Percentiles rank a stretch among this genome's conserved stretches.
phyloP scores from a whole-genome alignment of 2,329 filamentous ascomycete species.

The Hypoxylon sp. region DNA sequence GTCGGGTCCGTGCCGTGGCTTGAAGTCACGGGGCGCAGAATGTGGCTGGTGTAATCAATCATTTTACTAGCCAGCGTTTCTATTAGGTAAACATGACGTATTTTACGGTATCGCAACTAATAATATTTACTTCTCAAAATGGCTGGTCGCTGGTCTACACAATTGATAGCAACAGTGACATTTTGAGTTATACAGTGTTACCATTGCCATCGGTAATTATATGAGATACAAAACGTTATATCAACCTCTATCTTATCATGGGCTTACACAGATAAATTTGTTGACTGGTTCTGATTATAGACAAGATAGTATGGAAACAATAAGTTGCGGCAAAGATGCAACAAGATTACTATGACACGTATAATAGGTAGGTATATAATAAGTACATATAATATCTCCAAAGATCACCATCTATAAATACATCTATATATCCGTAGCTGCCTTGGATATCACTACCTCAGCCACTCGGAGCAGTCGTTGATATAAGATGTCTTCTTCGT shows the following conservation, averaged over 20 bases:
- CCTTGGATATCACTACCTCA: background rate
- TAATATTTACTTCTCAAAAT: no score
- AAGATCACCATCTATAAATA: background rate
- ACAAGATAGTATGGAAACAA: background rate
- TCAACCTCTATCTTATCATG: background rate
- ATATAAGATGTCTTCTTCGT: background rate
- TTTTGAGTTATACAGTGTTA: no score
- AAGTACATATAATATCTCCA: background rate
- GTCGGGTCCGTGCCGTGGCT: conserved; percentile 29
- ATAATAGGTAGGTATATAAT: no score
- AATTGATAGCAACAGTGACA: no score
- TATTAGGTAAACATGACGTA: conserved; percentile 30
- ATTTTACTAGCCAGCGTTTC: no score
- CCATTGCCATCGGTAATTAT: no score
- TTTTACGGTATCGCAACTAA: background rate
- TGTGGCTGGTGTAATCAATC: conserved; percentile 29
- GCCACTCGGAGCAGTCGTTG: background rate
- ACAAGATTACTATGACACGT: background rate
- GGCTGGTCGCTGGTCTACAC: no score
- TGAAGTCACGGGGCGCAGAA: conserved; percentile 29
- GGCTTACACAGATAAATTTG: background rate
- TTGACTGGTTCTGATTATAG: background rate
- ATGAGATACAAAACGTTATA: no score
- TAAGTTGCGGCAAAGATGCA: background rate
- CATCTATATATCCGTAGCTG: background rate